Evolutionary conservation across 78 protist species (phyloP), one percentile per base, ranked within the genome.

Genomic region (Dictyostelium capitatum): DNA sequence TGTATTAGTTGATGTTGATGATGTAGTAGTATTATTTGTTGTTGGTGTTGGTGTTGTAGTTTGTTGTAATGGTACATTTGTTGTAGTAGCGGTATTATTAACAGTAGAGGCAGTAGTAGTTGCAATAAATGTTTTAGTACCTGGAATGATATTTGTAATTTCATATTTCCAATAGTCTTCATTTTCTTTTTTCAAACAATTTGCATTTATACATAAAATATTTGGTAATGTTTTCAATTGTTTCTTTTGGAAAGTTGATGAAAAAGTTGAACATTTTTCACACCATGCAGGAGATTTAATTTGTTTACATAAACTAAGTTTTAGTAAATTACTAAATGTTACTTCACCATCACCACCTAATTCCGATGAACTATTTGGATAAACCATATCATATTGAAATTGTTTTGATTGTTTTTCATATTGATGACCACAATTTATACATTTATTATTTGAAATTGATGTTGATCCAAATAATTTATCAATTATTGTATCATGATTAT

Each of bases 211-310:
- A 78, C 92, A 83, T 78, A 93, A 57, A 15, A 93, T 30, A 67
- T 69, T 83, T n/a, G 96, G 96, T 23, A 93, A 62, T 30, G 94
- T 37, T 23, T 74, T 50, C 23, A 82, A 41, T 11, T n/a, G 54
- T 43, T 82, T 92, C 48, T 92, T 92, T 50, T 92, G 95, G 1
- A 54, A 17, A 28, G 83, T 90, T 8, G 74, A 51, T 28, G 59
- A 79, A 87, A 65, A 84, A 20, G 64, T 53, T 57, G 77, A 69
- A 84, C 91, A 84, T 47, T 84, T 84, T 9, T 84, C 91, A n/a
- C 91, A 84, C 95, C 95, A 91, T 20, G 95, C 95, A 6, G 89
- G 89, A 19, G 90, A 81, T 53, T 79, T 89, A 23, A 89, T 65
- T 78, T 89, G 94, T 47, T 89, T 89, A 2, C 48, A 19, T 10